phyloP scores from a whole-genome alignment of 352 stramenopile species.

The Globisporangium middletonii region DNA sequence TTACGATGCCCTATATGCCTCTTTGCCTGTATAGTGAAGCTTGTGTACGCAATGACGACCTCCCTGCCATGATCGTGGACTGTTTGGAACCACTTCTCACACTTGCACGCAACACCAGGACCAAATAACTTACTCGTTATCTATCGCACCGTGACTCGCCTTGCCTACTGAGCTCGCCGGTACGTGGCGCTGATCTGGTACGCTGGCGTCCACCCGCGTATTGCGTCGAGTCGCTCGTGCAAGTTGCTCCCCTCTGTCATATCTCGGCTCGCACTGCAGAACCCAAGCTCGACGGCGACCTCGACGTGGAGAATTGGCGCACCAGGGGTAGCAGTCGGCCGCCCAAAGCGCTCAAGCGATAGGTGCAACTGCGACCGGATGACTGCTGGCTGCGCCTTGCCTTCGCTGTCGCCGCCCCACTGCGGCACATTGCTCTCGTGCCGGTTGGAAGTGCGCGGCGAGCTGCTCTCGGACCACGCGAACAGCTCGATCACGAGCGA shows the following conservation, averaged over 20 bases:
- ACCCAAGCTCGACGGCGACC: slow-evolving; percentile 1
- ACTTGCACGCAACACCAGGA: not conserved
- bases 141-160: not conserved
- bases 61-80: too few relatives aligned
- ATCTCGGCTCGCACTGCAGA: not conserved
- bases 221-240: not conserved
- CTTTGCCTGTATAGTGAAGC: too few relatives aligned
- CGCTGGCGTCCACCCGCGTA: slow-evolving; percentile 4
- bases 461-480: slow-evolving; percentile 3
- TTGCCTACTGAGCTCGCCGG: not conserved
- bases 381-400: slow-evolving; percentile 1
- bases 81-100: too few relatives aligned
- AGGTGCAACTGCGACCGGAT: slow-evolving; percentile 6
- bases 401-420: not conserved
- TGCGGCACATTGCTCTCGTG: not conserved
- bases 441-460: not conserved
- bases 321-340: not conserved
- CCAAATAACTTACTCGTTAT: not conserved
- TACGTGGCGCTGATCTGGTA: slow-evolving; percentile 5
- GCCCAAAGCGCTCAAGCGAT: slow-evolving; percentile 9
- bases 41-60: too few relatives aligned
- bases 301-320: slow-evolving; percentile 4
- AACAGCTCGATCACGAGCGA: slow-evolving; percentile 8
- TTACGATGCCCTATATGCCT: too few relatives aligned
- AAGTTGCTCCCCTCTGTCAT: not conserved